Evolutionary conservation across 2,329 filamentous ascomycete genomes (phyloP).

Genomic region (Colletotrichum sp.): DNA sequence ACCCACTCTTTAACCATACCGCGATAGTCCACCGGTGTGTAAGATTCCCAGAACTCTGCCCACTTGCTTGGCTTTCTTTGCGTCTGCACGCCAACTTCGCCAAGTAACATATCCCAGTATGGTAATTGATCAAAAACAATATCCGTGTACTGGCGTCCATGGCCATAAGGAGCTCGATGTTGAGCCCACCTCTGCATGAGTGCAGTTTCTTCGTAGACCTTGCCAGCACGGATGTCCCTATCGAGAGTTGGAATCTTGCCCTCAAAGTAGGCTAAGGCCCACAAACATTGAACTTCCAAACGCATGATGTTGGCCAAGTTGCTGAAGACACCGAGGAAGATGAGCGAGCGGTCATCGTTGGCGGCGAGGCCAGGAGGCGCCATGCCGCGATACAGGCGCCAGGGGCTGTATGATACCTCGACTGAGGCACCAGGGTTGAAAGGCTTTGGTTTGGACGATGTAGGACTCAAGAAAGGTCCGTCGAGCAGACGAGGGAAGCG

Average conservation of each 20-base stretch:
- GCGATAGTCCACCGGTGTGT: conserved; percentile 49
- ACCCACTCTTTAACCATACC: conserved; percentile 49
- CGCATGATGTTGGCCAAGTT: conserved; percentile 48
- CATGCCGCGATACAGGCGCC: conserved; percentile 31
- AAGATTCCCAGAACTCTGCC: conserved; percentile 47
- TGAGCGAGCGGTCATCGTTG: conserved; percentile 44
- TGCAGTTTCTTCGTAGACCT: conserved; percentile 41
- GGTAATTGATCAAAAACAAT: conserved; percentile 65
- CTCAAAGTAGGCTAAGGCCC: conserved; percentile 62
- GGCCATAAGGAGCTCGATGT: conserved; percentile 55
- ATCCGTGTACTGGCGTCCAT: conserved; percentile 55
- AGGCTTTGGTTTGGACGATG: conserved; percentile 6
- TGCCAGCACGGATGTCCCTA: not conserved
- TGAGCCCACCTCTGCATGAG: conserved; percentile 57
- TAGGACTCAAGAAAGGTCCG: conserved; percentile 9
- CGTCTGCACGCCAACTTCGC: conserved; percentile 54
- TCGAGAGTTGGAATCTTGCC: conserved; percentile 38
- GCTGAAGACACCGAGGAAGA: conserved; percentile 51
- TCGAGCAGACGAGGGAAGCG: conserved; percentile 21
- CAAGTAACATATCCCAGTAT: conserved; percentile 61
- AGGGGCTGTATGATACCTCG: conserved; percentile 23
- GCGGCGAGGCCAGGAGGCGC: conserved; percentile 31
- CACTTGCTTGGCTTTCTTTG: conserved; percentile 39
- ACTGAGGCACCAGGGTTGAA: conserved; percentile 21
- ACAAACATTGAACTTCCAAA: conserved; percentile 54